Evolutionary conservation across 768 basidiomycete species (phyloP).

Genomic region (Crucibulum laeve): DNA sequence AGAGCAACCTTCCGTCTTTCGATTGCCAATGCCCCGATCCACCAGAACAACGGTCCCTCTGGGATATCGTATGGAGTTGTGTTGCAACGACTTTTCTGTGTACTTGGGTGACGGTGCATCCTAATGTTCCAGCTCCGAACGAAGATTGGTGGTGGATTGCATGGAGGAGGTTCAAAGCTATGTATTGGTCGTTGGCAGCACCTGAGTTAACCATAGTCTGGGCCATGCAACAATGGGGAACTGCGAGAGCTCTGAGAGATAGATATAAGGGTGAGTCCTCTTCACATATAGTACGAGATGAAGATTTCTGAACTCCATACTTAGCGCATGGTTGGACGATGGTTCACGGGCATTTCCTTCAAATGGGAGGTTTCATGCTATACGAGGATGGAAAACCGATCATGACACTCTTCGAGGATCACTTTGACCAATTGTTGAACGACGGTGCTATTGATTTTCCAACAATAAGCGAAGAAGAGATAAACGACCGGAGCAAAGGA

Average conservation of each 20-base stretch:
- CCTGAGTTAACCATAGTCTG: not conserved
- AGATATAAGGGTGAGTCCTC: not conserved
- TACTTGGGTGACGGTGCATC: slow-evolving; percentile 17
- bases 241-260: not conserved
- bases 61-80: slow-evolving; percentile 14
- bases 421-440: not conserved
- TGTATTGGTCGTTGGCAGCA: slow-evolving; percentile 8
- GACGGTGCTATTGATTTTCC: not conserved
- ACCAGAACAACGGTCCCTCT: slow-evolving; percentile 3
- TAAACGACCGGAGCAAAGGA: not conserved
- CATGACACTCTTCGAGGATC: not conserved
- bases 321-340: not conserved
- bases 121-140: slow-evolving; percentile 9
- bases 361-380: slow-evolving; percentile 1
- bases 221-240: not conserved
- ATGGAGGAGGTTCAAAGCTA: not conserved
- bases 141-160: slow-evolving; percentile 1
- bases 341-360: slow-evolving; percentile 2
- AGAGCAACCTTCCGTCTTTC: too few species aligned
- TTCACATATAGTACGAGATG: not conserved
- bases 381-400: not conserved
- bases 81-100: slow-evolving; percentile 13
- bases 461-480: not conserved
- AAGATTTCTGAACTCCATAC: not conserved
- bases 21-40: too few species aligned